Base-by-base conservation (phyloP, 2,329 filamentous ascomycete genomes). In the Fusarium sp. region DNA sequence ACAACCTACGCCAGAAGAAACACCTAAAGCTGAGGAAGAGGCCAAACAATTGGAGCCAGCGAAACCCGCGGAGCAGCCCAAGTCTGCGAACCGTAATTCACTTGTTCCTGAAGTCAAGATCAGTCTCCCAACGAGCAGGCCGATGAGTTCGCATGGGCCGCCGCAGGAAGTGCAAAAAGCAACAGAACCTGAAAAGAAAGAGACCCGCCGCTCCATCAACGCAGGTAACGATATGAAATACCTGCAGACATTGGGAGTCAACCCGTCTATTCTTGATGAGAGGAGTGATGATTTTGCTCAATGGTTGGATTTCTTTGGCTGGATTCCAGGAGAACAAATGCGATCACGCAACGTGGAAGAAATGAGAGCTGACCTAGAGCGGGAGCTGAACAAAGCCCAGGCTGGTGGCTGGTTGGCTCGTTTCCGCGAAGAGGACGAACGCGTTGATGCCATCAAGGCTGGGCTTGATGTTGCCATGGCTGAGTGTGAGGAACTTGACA, bases 401-500 rank as follows among this genome's bases (percentile, higher is more conserved):
- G 95, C 95, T 56, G 96, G 94, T 63, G 95, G 94, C 69, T 98
- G 96, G 95, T 87, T 98, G 54, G 92, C 93, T 57, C 92, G 96
- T 69, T 89, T 92, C 74, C 86, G 96, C 75, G 93, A 96, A 75
- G 95, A 98, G 78, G 96, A 98, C 80, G 95, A 96, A 70, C 90
- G 96, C 66, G 93, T 98, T 5, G 92, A 94, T 66, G 93, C 93
- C 32, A 94, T 99, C 75, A 95, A 96, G 77, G 90, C 86, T 65
- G 91, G 97, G 62, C 92, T 99, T 62, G 96, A 99, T 80, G 88
- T 92, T 73, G 93, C 95, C n/a, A 95, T 99, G 77, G 89, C 92
- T 26, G 96, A 99, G 83, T 98, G 96, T 79, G 97, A 99, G 77
- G 96, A 98, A 84, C 87, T 99, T 66, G 96, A 99, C 81, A 97